Evolutionary conservation across 2,329 filamentous ascomycete genomes (phyloP).

Genomic region (Cladosporium halotolerans): DNA sequence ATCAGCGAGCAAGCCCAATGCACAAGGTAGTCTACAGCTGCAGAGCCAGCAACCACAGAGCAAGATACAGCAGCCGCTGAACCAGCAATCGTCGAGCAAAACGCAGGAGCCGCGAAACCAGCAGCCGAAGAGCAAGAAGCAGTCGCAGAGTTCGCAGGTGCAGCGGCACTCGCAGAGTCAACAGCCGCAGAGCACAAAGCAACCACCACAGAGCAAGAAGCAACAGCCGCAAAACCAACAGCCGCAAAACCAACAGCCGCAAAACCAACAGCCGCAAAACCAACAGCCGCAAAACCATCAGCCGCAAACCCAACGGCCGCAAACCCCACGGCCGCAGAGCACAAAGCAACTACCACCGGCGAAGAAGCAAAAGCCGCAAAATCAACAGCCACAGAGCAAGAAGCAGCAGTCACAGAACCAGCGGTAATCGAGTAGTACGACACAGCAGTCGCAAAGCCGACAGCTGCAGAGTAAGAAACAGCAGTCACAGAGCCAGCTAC

Average conservation of each 20-base stretch:
- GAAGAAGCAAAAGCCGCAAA: background rate
- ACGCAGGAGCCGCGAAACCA: background rate
- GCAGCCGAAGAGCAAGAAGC: background rate
- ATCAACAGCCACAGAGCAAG: background rate
- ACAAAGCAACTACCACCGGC: background rate
- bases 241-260: background rate
- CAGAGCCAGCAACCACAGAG: background rate
- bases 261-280: background rate
- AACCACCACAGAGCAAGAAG: background rate
- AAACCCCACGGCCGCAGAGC: background rate
- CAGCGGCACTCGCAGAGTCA: background rate
- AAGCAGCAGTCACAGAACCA: background rate
- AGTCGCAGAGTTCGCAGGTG: background rate
- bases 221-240: background rate
- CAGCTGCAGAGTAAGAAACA: too few relatives aligned
- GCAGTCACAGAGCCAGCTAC: too few relatives aligned
- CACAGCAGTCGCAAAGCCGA: too few relatives aligned
- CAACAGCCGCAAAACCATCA: background rate
- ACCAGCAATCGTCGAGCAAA: background rate
- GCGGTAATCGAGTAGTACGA: background rate
- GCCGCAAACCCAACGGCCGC: background rate
- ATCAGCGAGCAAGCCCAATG: background rate
- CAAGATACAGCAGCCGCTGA: background rate
- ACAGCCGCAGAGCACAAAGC: background rate
- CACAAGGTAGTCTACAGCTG: background rate